Base-by-base conservation (phyloP, 2,329 filamentous ascomycete genomes). In the Alternaria triticimaculans region DNA sequence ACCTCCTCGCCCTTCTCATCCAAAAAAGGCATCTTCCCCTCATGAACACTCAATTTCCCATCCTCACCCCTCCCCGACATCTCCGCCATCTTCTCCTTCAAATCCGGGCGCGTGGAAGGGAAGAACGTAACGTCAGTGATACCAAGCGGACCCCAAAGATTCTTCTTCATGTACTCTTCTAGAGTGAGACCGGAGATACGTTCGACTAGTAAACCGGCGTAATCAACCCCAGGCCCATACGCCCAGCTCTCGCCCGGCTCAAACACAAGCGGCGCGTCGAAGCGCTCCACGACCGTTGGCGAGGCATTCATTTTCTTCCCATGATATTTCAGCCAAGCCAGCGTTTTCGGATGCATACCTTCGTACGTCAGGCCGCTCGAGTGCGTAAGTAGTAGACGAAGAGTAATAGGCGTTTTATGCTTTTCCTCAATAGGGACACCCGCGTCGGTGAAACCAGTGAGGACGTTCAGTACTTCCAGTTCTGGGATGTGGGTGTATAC, bases 121-220 rank as follows among this genome's bases (percentile, higher is more conserved):
- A 88, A 79, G 82, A 91, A 88, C 55, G 82, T 85, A 68, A 89
- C 84, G 46, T 87, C 82, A 2, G 81, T 79, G 54, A 86, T 76
- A 0, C 78, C 80, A 3, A 85, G 76, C 1, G 82, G 83, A 53
- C 79, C 71, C 74, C 83, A 81, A 11, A 86, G 79, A 60, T 84
- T 74, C 28, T 85, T 81, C 0, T 88, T 87, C 1, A 89, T 89
- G 65, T 91, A 87, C 63, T 87, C 87, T 1, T 90, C 74, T 5
- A 92, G 76, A 0, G 88, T 85, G 63, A 77, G 76, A 6, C 76
- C 73, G 25, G 71, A 83, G 78, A 83, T 48, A 5, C 71, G 72
- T 69, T 85, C 82, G 5, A 87, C 72, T 1, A 82, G 74, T 6
- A 81, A 62, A 4, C 83, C 84, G 0, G 82, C 84, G 80, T 83